Conservation (phyloP, 176 grass and related monocot genomes). For the Saccharum officinarum region DNA sequence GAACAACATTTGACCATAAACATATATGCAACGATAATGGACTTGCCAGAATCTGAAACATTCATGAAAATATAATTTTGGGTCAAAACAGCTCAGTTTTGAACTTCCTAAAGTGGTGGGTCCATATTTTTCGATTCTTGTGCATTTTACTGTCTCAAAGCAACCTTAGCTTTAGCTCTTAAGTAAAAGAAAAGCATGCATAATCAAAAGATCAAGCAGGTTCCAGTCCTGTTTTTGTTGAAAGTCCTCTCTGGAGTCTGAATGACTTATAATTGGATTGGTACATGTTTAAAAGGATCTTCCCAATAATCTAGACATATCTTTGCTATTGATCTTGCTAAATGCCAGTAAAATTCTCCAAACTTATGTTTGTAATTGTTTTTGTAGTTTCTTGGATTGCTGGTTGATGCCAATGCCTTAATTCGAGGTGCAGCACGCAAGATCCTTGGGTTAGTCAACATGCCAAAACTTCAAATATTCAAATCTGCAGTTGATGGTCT, state of each 20-base stretch:
- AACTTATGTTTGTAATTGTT: slow-evolving; percentile 24
- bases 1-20: neutral
- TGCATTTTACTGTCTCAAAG: neutral
- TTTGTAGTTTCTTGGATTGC: slow-evolving; percentile 80
- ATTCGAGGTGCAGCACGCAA: slow-evolving; percentile 61
- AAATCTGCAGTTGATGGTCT: slow-evolving; percentile 71
- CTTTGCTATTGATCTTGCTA: neutral
- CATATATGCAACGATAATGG: neutral
- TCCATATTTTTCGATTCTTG: neutral
- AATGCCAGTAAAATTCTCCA: slow-evolving; percentile 5
- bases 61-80: neutral
- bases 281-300: neutral
- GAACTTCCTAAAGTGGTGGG: neutral
- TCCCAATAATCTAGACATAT: slow-evolving; percentile 1
- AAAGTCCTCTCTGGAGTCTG: neutral
- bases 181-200: neutral
- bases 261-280: neutral
- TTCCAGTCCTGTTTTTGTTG: neutral
- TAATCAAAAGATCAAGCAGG: neutral
- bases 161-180: neutral
- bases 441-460: slow-evolving; percentile 60
- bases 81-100: neutral
- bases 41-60: neutral
- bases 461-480: slow-evolving; percentile 77
- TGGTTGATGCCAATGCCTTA: slow-evolving; percentile 59